A percentile compares a stretch with the other conserved stretches of the same genome.
Evolutionary conservation across 2,329 filamentous ascomycete species (phyloP).

Genomic region (Fusarium sp.): DNA sequence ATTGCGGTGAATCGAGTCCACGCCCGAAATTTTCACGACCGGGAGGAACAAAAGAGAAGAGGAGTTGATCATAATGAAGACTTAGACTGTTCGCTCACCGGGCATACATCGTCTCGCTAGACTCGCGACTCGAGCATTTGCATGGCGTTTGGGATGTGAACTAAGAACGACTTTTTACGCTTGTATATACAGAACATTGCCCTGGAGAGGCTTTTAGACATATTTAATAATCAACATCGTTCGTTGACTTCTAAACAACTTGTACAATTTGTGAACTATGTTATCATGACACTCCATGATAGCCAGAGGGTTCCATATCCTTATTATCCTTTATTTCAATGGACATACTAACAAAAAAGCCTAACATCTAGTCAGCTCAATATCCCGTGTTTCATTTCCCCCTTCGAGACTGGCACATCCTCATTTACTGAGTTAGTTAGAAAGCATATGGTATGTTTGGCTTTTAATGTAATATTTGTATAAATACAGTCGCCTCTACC

Average conservation of each 20-base stretch:
- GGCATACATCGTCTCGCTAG: slow-evolving; percentile 35
- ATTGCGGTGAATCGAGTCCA: slow-evolving; percentile 45
- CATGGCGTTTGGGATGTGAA: slow-evolving; percentile 51
- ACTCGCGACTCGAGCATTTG: slow-evolving; percentile 45
- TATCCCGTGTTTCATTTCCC: too few relatives aligned
- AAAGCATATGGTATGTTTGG: too few relatives aligned
- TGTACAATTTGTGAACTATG: not conserved
- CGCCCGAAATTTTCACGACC: slow-evolving; percentile 22
- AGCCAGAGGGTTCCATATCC: not conserved
- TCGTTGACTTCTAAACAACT: slow-evolving; percentile 34
- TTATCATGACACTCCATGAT: not conserved
- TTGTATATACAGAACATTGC: slow-evolving; percentile 49
- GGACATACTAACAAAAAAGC: too few relatives aligned
- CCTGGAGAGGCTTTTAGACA: slow-evolving; percentile 49
- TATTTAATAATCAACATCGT: slow-evolving; percentile 52
- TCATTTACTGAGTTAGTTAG: too few relatives aligned
- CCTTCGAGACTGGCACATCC: too few relatives aligned
- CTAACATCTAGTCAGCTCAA: too few relatives aligned
- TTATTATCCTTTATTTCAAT: too few relatives aligned
- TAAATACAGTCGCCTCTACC: not conserved
- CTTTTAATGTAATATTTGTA: not conserved
- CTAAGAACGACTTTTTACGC: slow-evolving; percentile 48
- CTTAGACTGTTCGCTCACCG: slow-evolving; percentile 39
- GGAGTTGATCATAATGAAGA: slow-evolving; percentile 44
- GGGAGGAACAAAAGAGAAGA: slow-evolving; percentile 12